Conservation (phyloP, 805 yeast genomes). For the Lachancea meyersii region DNA sequence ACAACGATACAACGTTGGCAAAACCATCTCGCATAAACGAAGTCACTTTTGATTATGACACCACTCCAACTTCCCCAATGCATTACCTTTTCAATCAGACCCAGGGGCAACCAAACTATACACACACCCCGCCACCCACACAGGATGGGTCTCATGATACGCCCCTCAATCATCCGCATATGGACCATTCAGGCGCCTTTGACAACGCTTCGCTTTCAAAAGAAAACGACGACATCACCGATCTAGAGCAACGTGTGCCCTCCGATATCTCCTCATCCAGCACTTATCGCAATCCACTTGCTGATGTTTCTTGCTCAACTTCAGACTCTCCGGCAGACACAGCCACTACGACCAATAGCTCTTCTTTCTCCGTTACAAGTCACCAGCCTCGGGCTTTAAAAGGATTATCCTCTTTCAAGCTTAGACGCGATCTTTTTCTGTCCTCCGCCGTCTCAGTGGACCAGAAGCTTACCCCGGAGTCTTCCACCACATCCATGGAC, state of each 20-base stretch:
- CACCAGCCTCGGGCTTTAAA: conserved; percentile 5
- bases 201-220: not conserved
- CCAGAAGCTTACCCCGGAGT: conserved; percentile 1
- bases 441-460: not conserved
- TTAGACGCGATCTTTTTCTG: conserved; percentile 1
- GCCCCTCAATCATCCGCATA: not conserved
- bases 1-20: conserved; percentile 9
- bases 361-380: not conserved
- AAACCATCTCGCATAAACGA: conserved; percentile 7
- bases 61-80: conserved; percentile 7
- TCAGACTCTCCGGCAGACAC: not conserved
- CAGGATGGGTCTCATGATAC: not conserved
- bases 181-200: not conserved
- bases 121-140: conserved; percentile 7
- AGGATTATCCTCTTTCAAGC: not conserved
- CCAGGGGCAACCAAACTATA: not conserved
- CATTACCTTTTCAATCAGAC: conserved; percentile 3
- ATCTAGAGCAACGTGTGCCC: not conserved
- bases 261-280: not conserved
- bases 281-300: conserved; percentile 1
- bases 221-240: not conserved
- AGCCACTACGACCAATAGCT: not conserved
- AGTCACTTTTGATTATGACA: conserved; percentile 7
- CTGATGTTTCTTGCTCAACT: not conserved
- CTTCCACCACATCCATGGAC: conserved; percentile 10